Evolutionary conservation across 2,329 filamentous ascomycete species (phyloP).

Genomic region (Alternaria incomplexa): DNA sequence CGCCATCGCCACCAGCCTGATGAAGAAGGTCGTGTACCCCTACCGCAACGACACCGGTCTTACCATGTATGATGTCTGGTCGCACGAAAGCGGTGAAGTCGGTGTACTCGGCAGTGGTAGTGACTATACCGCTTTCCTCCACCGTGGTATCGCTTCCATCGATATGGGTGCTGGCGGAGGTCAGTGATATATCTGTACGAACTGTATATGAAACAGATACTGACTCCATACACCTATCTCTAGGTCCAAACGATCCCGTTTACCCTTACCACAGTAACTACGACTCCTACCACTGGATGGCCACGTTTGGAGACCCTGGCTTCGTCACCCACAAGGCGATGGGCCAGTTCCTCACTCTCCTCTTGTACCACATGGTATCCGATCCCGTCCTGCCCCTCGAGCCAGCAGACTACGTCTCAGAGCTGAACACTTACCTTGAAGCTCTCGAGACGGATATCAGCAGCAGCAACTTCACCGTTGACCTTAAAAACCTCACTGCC

Average conservation of each 20-base stretch:
- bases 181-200: not conserved
- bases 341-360: conserved; percentile 54
- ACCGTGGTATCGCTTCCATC: conserved; percentile 52
- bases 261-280: conserved; percentile 59
- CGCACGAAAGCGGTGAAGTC: conserved; percentile 42
- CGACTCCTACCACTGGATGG: conserved; percentile 60
- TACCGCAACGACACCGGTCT: conserved; percentile 45
- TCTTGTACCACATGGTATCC: conserved; percentile 51
- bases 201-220: not conserved
- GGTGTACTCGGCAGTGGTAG: conserved; percentile 55
- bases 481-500: conserved; percentile 37
- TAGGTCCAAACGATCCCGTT: conserved; percentile 46
- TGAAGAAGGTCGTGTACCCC: conserved; percentile 53
- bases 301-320: conserved; percentile 57
- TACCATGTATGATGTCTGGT: conserved; percentile 57
- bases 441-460: conserved; percentile 42
- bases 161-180: conserved; percentile 52
- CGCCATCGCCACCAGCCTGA: conserved; percentile 38
- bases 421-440: conserved; percentile 46
- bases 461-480: conserved; percentile 37
- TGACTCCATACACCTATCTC: not conserved
- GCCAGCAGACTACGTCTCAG: conserved; percentile 47
- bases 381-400: conserved; percentile 50
- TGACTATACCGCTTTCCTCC: conserved; percentile 57
- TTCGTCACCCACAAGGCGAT: conserved; percentile 59